Base-by-base conservation (phyloP, 495 filamentous ascomycete species). In the Thermothielavioides terrestris region DNA sequence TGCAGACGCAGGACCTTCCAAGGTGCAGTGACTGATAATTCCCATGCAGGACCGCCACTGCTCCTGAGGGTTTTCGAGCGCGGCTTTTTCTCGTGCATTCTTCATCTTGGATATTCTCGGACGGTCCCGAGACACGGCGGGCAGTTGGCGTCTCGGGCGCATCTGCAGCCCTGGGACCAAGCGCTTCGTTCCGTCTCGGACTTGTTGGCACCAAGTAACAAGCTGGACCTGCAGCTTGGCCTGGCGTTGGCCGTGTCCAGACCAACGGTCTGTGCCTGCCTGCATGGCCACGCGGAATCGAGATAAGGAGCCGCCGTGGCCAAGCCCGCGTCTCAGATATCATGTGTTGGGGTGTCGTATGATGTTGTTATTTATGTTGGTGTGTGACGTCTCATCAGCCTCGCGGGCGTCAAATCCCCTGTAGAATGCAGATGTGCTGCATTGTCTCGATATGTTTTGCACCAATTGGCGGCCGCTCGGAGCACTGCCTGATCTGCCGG, bases 381-480 rank as follows among this genome's bases (percentile, higher is more conserved):
- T 28, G 35, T 26, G 32, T 22, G 20, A 27, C 11, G 14, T 34
- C 1, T 9, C 23, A 14, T 15, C 5, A 10, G 25, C 22, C 7
- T 23, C n/a, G n/a, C n/a, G n/a, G 17, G 15, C 40, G n/a, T 49
- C 30, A 46, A 32, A 9, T n/a, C 32, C 7, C 35, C 45, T 15
- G 27, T 30, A 17, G 14, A 10, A 0, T 6, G 18, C n/a, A n/a
- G n/a, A n/a, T 38, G 37, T 18, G 4, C 25, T 8, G n/a, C 12
- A 7, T 50, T 14, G 21, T 45, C 31, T 21, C 55, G 57, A n/a
- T 55, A 63, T 38, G 60, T 57, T 28, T 61, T 46, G 41, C 51
- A 59, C 62, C 62, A 65, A 12, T 55, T 41, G 17, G 52, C n/a
- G 18, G 62, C 62, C 6, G 52, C 48, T 14, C 44, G 40, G 14